These are phyloP conservation scores for Diplodia scrobiculata DNA, from an alignment of 2,329 filamentous ascomycete species.

Conservation along the genomic window DNA sequence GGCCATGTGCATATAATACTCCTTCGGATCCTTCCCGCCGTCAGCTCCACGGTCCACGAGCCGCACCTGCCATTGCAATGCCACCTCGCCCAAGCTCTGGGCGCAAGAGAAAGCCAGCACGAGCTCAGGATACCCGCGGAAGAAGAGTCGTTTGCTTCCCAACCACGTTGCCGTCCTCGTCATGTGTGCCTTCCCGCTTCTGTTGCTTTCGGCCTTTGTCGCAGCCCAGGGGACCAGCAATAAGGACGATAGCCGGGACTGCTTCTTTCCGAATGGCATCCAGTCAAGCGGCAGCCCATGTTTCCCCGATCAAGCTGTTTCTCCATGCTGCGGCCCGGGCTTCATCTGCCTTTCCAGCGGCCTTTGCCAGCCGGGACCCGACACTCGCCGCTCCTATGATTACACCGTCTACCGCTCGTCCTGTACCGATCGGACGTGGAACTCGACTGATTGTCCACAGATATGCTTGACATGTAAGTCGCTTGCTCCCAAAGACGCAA, in stretches of 20 bases:
- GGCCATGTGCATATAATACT: slow-evolving; percentile 2
- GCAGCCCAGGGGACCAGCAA: slow-evolving; percentile 17
- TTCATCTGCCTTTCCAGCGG: slow-evolving; percentile 35
- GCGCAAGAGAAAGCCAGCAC: background rate
- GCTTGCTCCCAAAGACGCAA: background rate
- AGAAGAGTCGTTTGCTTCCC: no score
- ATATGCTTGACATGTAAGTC: slow-evolving; percentile 34
- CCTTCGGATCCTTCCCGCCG: slow-evolving; percentile 6
- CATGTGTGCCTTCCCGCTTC: background rate
- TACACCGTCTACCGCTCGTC: slow-evolving; percentile 35
- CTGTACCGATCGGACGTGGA: slow-evolving; percentile 35
- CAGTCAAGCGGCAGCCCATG: slow-evolving; percentile 33
- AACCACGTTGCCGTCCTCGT: background rate
- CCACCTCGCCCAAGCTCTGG: background rate
- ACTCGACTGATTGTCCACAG: slow-evolving; percentile 34
- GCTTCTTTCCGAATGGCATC: slow-evolving; percentile 34
- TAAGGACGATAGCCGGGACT: slow-evolving; percentile 29
- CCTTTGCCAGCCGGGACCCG: slow-evolving; percentile 34
- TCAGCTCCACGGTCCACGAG: background rate
- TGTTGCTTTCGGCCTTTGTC: background rate
- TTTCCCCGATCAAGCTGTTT: slow-evolving; percentile 32
- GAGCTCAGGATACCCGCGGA: background rate
- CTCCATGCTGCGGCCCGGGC: slow-evolving; percentile 35
- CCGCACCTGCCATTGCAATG: background rate
- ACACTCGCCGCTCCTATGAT: slow-evolving; percentile 30